phyloP scores from a whole-genome alignment of 192 early-diverging fungal genomes.

The Coemansia sp. region DNA sequence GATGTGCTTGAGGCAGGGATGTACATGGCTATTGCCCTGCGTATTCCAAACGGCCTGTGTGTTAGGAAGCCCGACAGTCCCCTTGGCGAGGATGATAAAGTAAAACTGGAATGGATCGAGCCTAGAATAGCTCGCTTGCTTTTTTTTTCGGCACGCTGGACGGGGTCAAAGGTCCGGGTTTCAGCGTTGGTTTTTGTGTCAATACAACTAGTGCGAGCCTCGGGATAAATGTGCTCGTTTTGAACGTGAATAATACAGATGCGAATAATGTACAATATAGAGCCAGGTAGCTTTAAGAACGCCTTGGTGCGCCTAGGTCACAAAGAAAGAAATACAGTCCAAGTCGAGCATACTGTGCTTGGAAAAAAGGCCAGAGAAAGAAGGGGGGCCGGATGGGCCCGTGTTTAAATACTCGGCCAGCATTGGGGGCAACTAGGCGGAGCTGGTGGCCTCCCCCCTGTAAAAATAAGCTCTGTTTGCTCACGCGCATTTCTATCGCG shows the following conservation, averaged over 20 bases:
- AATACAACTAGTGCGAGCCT: too few relatives aligned
- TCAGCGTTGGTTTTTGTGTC: too few relatives aligned
- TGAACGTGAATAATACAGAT: not conserved
- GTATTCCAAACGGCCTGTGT: not conserved
- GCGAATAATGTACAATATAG: slow-evolving; percentile 2
- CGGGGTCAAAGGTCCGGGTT: too few relatives aligned
- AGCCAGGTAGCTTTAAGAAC: not conserved
- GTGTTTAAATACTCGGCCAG: slow-evolving; percentile 1
- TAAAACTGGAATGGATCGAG: too few relatives aligned
- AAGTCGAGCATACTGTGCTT: not conserved
- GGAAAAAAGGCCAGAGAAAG: not conserved
- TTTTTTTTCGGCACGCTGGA: too few relatives aligned
- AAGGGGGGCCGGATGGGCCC: not conserved
- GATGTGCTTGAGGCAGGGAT: slow-evolving; percentile 33
- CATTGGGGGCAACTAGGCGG: too few relatives aligned
- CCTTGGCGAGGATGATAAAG: too few relatives aligned
- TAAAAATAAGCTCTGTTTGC: slow-evolving; percentile 12
- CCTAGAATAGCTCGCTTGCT: too few relatives aligned
- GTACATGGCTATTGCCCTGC: slow-evolving; percentile 21
- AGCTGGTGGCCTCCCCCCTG: not conserved
- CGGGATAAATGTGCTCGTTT: not conserved
- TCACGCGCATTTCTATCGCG: slow-evolving; percentile 11
- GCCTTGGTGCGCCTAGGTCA: not conserved
- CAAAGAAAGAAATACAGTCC: not conserved
- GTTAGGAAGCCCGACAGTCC: too few relatives aligned